Percentiles rank a stretch among this genome's conserved stretches.
phyloP scores from a whole-genome alignment of 495 filamentous ascomycete species.

The Aspergillus steynii region DNA sequence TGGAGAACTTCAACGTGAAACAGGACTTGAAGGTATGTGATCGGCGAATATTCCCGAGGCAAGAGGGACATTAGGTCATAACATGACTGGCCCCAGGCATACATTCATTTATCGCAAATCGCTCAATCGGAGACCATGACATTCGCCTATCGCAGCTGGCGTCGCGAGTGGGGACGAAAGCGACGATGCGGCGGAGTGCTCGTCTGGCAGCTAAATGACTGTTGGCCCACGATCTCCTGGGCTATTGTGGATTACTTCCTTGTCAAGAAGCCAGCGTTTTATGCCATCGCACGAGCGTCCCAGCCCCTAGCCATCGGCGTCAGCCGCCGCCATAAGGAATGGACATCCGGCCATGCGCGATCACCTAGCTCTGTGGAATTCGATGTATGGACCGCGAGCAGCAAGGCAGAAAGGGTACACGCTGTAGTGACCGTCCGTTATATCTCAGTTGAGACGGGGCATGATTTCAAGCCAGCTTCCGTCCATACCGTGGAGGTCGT shows the following conservation, averaged over 20 bases:
- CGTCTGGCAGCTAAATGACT: conserved; percentile 19
- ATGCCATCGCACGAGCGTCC: conserved; percentile 10
- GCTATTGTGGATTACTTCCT: conserved; percentile 14
- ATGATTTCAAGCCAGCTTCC: neutral
- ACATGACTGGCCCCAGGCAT: neutral
- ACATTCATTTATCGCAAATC: conserved; percentile 14
- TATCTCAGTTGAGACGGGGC: conserved; percentile 9
- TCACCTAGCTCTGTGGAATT: neutral
- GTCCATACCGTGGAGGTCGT: neutral
- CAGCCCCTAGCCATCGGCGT: conserved; percentile 10
- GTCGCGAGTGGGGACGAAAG: conserved; percentile 10
- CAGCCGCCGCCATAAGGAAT: neutral
- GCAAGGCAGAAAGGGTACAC: neutral
- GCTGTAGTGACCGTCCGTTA: neutral
- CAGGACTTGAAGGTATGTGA: conserved; percentile 2
- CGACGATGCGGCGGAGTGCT: conserved; percentile 15
- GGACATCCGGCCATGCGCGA: conserved; percentile 14
- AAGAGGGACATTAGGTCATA: neutral
- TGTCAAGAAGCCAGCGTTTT: conserved; percentile 14
- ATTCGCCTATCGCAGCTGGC: conserved; percentile 13
- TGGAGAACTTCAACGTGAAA: conserved; percentile 11
- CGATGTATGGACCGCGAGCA: conserved; percentile 13
- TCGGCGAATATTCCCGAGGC: too few species aligned
- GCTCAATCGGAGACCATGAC: conserved; percentile 15
- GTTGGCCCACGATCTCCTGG: conserved; percentile 17